Conservation (phyloP, 208 protist species). For the Phytomonas francai region DNA sequence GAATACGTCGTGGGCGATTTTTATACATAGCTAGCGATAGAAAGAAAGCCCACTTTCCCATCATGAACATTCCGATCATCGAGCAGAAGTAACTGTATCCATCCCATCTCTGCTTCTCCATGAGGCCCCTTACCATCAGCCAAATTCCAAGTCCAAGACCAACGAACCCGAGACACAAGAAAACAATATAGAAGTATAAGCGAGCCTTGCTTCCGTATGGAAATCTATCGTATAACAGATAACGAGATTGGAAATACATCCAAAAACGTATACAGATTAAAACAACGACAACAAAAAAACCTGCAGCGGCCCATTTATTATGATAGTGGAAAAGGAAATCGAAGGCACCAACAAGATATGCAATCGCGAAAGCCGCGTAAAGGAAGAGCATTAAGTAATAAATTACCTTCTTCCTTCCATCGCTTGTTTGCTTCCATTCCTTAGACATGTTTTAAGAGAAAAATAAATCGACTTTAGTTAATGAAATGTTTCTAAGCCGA, state of each 20-base stretch:
- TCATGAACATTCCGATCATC: constrained; percentile 53
- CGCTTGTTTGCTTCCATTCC: not conserved
- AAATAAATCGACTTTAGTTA: not conserved
- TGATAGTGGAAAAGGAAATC: constrained; percentile 40
- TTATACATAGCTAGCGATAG: constrained; percentile 36
- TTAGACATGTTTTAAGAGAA: not conserved
- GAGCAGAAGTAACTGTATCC: constrained; percentile 64
- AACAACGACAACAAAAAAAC: constrained; percentile 33
- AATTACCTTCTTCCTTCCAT: not conserved
- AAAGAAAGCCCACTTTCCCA: constrained; percentile 67
- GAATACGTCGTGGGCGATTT: constrained; percentile 24
- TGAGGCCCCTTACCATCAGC: constrained; percentile 42
- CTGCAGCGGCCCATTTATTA: constrained; percentile 60
- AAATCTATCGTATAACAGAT: constrained; percentile 36
- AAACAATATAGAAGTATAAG: constrained; percentile 29
- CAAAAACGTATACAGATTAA: constrained; percentile 36
- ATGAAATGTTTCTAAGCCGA: constrained; percentile 8
- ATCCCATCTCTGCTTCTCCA: constrained; percentile 40
- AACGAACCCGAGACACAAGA: constrained; percentile 23
- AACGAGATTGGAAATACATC: constrained; percentile 22
- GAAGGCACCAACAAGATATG: constrained; percentile 31
- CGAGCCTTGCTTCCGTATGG: constrained; percentile 29
- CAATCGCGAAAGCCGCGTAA: constrained; percentile 38
- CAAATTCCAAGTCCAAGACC: constrained; percentile 44
- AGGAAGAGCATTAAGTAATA: constrained; percentile 13